Evolutionary conservation across 2,329 filamentous ascomycete species (phyloP).

Genomic region (Trichoderma breve): DNA sequence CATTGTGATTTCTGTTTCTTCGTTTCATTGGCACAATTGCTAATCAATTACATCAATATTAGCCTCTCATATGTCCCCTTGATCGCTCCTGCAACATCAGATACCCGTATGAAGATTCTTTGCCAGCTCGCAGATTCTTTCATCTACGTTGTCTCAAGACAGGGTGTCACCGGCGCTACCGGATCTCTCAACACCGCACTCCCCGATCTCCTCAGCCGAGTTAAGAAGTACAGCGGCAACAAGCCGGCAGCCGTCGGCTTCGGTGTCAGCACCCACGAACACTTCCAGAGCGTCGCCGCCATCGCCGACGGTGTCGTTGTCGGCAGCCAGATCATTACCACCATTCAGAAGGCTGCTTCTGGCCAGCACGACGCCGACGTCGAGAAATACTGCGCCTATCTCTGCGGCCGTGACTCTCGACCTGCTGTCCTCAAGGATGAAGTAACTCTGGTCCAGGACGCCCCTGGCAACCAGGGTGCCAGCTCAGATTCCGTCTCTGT

Average conservation of each 20-base stretch:
- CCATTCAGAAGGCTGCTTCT: constrained; percentile 48
- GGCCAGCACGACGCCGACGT: constrained; percentile 60
- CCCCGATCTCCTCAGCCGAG: constrained; percentile 75
- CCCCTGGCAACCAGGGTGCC: constrained; percentile 51
- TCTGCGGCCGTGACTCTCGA: constrained; percentile 49
- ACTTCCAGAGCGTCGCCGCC: constrained; percentile 80
- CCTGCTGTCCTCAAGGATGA: constrained; percentile 55
- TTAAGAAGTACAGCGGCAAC: constrained; percentile 89
- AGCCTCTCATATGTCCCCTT: constrained; percentile 94
- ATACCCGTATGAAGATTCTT: constrained; percentile 88
- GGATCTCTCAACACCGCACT: constrained; percentile 79
- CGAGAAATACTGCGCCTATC: constrained; percentile 79
- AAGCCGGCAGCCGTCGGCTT: constrained; percentile 92
- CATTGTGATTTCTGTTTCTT: too few relatives aligned
- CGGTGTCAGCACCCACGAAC: constrained; percentile 90
- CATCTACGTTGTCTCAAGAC: constrained; percentile 96
- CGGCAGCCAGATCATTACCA: constrained; percentile 89
- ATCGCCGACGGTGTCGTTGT: constrained; percentile 95
- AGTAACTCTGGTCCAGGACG: constrained; percentile 67
- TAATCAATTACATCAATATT: constrained; percentile 7
- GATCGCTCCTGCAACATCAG: constrained; percentile 90
- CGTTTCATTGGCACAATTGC: background rate
- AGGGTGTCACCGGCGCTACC: constrained; percentile 91
- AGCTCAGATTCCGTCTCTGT: constrained; percentile 47
- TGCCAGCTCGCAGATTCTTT: constrained; percentile 98